Evolutionary conservation across 116 monocot species (phyloP), one percentile per base, ranked within the genome.

Genomic region (Papilionanthe hybrid): DNA sequence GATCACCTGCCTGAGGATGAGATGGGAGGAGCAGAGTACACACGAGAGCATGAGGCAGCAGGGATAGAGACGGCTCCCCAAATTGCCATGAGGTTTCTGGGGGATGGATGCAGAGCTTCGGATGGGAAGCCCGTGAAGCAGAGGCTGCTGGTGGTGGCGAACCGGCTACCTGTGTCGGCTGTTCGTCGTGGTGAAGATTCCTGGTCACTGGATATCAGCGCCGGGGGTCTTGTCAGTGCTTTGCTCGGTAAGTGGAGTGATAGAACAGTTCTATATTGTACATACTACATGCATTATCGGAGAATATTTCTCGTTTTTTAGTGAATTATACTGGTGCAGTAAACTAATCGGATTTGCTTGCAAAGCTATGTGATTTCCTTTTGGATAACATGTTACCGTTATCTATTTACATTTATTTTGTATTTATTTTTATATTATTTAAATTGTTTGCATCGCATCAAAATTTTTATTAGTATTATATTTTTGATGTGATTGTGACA

Each of bases 141-240:
- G 87, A 66, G 94, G 78, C 81, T 96, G 67, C 85, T 96, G 47
- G 96, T 96, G 37, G 96, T 96, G 45, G 96, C 96, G 0, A 96
- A 96, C 78, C 75, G 96, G 79, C 73, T 96, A 47, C 96, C 96
- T 0, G 96, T 96, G 0, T 93, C 96, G 1, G 96, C 96, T 20
- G 89, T 89, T 58, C 81, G 96, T 55, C 82, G 79, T 41, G 94
- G 96, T 5, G 92, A 92, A 83, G 94, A 93, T 49, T 85, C 85
- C 27, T 96, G 96, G 96, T 88, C 92, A 17, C 81, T 96, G 58
- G 96, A 96, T 77, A 89, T 96, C 65, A 96, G 94, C 65, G 96
- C 92, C 15, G 96, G 96, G 9, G 96, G 96, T 6, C 83, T 96
- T 12, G 96, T 96, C 68, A 93, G 92, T 69, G 96, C 96, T 73